Percentiles rank a stretch among this genome's conserved stretches.
Evolutionary conservation across 768 basidiomycete genomes (phyloP).

Genomic region (Mycena latifolia): DNA sequence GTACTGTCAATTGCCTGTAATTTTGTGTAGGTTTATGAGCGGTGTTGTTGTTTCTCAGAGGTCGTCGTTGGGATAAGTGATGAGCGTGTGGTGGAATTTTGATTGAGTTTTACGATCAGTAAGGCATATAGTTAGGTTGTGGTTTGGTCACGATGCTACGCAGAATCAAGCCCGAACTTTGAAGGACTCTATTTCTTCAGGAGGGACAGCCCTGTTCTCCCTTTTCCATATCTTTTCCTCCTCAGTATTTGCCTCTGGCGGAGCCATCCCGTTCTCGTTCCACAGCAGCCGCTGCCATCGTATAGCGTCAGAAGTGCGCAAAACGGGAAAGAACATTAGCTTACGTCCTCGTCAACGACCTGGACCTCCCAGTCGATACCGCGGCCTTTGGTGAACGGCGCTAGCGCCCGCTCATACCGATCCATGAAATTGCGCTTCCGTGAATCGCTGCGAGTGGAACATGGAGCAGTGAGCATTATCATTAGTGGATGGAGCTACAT

Average conservation of each 20-base stretch:
- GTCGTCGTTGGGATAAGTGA: too few species aligned
- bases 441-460: constrained; percentile 8
- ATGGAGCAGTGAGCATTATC: neutral
- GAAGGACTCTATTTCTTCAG: constrained; percentile 8
- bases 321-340: neutral
- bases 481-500: neutral
- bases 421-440: constrained; percentile 26
- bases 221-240: constrained; percentile 33
- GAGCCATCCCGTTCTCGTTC: constrained; percentile 28
- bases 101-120: too few species aligned
- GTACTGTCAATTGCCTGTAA: too few species aligned
- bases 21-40: neutral
- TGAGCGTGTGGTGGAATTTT: too few species aligned
- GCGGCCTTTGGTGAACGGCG: constrained; percentile 33
- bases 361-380: constrained; percentile 37
- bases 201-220: constrained; percentile 29
- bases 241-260: constrained; percentile 16
- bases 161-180: too few species aligned
- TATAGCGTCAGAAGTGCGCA: neutral
- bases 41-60: too few species aligned
- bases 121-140: too few species aligned
- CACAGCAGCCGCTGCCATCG: constrained; percentile 26
- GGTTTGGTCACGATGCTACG: too few species aligned
- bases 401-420: constrained; percentile 27
- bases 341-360: constrained; percentile 29